Evolutionary conservation across 2,329 filamentous ascomycete species (phyloP).

Genomic region (Cordyceps pruinosa): DNA sequence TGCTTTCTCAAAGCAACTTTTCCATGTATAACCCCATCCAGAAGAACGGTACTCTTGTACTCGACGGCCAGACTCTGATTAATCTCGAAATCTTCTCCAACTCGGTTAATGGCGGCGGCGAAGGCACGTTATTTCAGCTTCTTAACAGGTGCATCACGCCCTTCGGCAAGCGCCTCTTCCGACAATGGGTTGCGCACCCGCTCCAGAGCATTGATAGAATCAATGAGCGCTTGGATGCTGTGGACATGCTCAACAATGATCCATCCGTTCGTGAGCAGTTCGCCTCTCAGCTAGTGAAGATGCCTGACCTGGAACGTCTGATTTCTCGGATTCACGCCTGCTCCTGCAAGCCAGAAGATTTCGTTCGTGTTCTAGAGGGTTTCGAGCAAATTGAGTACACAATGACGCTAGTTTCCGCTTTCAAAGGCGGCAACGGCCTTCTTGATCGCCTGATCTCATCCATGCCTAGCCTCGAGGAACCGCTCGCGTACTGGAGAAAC

Average conservation of each 20-base stretch:
- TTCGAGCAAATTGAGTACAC: conserved; percentile 98
- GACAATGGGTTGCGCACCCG: conserved; percentile 96
- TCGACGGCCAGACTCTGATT: conserved; percentile 93
- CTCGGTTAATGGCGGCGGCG: conserved; percentile 73
- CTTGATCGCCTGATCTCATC: conserved; percentile 74
- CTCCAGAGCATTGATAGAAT: conserved; percentile 80
- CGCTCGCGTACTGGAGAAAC: conserved; percentile 78
- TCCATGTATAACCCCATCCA: conserved; percentile 85
- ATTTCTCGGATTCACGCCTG: conserved; percentile 93
- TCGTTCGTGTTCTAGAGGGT: conserved; percentile 86
- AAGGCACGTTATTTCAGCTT: conserved; percentile 84
- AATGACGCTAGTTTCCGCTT: conserved; percentile 68
- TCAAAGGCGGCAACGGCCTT: conserved; percentile 71
- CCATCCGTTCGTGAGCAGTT: conserved; percentile 77
- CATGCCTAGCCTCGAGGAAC: conserved; percentile 76
- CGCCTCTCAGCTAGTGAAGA: conserved; percentile 76
- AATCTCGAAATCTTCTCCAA: conserved; percentile 98
- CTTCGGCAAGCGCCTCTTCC: conserved; percentile 92
- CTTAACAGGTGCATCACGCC: conserved; percentile 93
- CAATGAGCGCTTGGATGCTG: conserved; percentile 88
- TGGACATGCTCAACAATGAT: conserved; percentile 86
- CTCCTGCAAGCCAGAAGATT: conserved; percentile 84
- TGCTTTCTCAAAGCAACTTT: conserved; percentile 88
- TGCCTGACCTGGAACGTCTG: conserved; percentile 89
- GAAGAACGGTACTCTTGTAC: conserved; percentile 81